Evolutionary conservation across 169 alveolate species (phyloP).

Genomic region (Eimeria praecox): DNA sequence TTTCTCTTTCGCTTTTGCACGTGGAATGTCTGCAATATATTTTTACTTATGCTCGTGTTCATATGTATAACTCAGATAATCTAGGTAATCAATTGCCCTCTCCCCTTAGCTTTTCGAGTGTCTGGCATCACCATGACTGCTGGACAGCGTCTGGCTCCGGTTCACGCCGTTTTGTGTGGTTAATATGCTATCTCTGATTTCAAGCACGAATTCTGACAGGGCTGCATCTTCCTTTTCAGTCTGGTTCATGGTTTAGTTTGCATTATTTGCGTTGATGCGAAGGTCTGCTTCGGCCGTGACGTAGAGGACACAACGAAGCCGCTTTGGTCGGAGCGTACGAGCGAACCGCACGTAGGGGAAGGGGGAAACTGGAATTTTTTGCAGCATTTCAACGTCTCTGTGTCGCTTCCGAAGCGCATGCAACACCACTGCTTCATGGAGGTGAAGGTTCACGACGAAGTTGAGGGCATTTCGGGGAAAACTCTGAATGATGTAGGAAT

Average conservation of each 20-base stretch:
- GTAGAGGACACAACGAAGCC: constrained; percentile 89
- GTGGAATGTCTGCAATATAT: neutral
- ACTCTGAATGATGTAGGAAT: constrained; percentile 85
- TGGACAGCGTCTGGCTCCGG: too few species aligned
- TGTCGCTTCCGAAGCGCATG: constrained; percentile 91
- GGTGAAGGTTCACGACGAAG: constrained; percentile 82
- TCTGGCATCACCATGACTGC: too few species aligned
- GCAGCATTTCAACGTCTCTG: constrained; percentile 86
- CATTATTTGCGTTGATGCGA: neutral
- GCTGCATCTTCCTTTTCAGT: neutral
- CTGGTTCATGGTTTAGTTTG: neutral
- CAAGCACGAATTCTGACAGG: neutral
- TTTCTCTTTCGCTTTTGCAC: neutral
- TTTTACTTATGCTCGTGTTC: neutral
- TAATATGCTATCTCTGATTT: neutral
- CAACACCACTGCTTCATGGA: constrained; percentile 91
- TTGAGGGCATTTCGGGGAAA: constrained; percentile 80
- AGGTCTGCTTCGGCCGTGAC: constrained; percentile 91
- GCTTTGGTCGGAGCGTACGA: constrained; percentile 88
- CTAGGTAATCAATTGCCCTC: neutral
- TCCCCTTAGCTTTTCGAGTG: too few species aligned
- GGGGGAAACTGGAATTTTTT: constrained; percentile 86
- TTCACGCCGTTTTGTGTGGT: too few species aligned
- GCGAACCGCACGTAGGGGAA: constrained; percentile 86
- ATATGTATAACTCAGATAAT: neutral